Evolutionary conservation across 176 grass and related monocot species (phyloP).

Genomic region (Oryza nivara): DNA sequence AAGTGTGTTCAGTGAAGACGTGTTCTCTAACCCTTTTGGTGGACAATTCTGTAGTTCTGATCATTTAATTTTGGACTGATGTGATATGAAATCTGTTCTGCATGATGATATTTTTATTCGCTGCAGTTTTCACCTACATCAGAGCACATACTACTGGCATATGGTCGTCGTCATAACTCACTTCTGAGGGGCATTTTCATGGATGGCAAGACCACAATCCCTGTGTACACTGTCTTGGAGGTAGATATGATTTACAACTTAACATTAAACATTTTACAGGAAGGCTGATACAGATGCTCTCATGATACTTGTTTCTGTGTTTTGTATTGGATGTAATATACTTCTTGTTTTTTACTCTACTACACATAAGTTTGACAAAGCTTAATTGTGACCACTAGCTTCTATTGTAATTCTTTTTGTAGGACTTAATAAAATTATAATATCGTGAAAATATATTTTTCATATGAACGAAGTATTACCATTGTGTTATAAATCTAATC

Average conservation of each 20-base stretch:
- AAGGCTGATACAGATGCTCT: constrained; percentile 8
- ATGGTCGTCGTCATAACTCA: constrained; percentile 92
- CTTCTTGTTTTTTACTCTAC: background rate
- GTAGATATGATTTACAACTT: constrained; percentile 40
- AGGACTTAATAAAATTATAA: background rate
- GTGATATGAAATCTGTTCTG: background rate
- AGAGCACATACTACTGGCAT: constrained; percentile 93
- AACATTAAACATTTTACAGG: constrained; percentile 17
- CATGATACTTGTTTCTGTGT: constrained; percentile 22
- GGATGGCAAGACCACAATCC: constrained; percentile 83
- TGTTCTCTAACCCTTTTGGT: background rate
- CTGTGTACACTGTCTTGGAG: constrained; percentile 98
- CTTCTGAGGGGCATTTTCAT: constrained; percentile 85
- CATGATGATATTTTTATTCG: constrained; percentile 28
- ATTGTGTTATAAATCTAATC: no score
- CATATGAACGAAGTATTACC: no score
- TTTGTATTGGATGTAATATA: no score
- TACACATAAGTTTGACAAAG: background rate
- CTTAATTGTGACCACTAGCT: background rate
- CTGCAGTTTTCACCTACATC: constrained; percentile 97
- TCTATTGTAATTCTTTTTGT: background rate
- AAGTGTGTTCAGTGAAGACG: background rate
- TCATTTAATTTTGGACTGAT: constrained; percentile 19
- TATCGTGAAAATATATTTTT: no score
- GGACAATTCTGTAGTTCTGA: constrained; percentile 30